Base-by-base conservation (phyloP, 228 moss, liverwort and hornwort genomes). In the Sphagnum fallax region DNA sequence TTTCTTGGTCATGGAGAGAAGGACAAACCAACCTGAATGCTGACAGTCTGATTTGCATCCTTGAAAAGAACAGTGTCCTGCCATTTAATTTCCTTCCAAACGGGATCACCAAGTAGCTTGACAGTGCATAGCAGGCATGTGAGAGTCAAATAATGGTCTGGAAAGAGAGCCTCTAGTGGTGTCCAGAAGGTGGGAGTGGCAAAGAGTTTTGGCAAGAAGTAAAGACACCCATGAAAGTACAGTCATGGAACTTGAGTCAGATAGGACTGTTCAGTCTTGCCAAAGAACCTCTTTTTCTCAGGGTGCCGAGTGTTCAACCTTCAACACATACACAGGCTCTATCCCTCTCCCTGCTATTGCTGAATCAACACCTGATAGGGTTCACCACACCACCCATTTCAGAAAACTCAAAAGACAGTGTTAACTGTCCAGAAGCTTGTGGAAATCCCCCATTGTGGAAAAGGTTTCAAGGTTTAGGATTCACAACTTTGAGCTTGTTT, bases 251-350 rank as follows among this genome's bases (percentile, higher is more conserved):
- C 70, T 49, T 77, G 75, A 8, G 81, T 76, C 10, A 82, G 74
- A 49, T 83, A 78, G 6, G 81, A 73, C 57, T 94, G 89, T 73
- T 94, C 94, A 8, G 81, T 79, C 67, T 89, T 79, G 72, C 94
- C 88, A 57, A 72, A 91, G 65, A 89, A 94, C 47, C 91, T 84
- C 67, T 68, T 85, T 69, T 79, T 74, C 73, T 82, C 75, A 4
- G 79, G 85, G 62, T 85, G 76, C 52, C 50, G 53, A 61, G 60
- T 79, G 76, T 16, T 85, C 81, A 6, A 81, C 50, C 65, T 73
- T 85, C 61, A 85, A 68, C 48, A 69, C 72, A 65, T 67, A 77
- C 51, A 74, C 47, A 50, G 60, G 14, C 71, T 80, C 8, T 74
- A 75, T 73, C 76, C 74, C n/a, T 68, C 72, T 61, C 82, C 78